Evolutionary conservation across 2,329 filamentous ascomycete species (phyloP).

Genomic region (Colletotrichum nymphaeae): DNA sequence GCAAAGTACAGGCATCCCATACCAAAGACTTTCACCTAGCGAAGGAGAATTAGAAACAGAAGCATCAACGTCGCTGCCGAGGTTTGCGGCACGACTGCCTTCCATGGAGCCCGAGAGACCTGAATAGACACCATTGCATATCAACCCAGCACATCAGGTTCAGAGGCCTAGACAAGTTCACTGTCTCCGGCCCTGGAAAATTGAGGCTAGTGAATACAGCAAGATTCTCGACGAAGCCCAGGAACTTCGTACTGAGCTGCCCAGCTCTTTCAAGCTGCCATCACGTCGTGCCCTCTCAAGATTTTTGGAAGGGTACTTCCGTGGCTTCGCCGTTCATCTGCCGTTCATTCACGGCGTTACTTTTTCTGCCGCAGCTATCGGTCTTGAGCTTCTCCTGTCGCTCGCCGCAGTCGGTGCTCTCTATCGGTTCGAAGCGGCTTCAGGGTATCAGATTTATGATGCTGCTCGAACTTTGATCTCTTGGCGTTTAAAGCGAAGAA

Average conservation of each 20-base stretch:
- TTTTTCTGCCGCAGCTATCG: slow-evolving; percentile 54
- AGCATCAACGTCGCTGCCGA: neutral
- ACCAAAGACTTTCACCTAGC: neutral
- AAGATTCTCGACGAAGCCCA: slow-evolving; percentile 29
- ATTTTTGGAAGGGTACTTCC: slow-evolving; percentile 62
- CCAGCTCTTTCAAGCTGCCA: slow-evolving; percentile 58
- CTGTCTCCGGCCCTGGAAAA: slow-evolving; percentile 31
- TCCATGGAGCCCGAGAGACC: slow-evolving; percentile 3
- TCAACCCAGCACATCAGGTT: neutral
- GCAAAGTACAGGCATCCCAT: too few species aligned
- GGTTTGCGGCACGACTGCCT: neutral
- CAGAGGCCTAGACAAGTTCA: neutral
- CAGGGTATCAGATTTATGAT: slow-evolving; percentile 67
- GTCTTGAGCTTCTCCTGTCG: slow-evolving; percentile 60
- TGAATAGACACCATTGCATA: neutral
- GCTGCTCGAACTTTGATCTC: slow-evolving; percentile 65
- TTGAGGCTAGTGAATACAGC: slow-evolving; percentile 30
- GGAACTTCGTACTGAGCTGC: slow-evolving; percentile 46
- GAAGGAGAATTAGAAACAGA: neutral
- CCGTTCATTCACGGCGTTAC: slow-evolving; percentile 63
- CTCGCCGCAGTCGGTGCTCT: slow-evolving; percentile 61
- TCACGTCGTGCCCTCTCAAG: slow-evolving; percentile 59
- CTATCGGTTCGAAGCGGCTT: slow-evolving; percentile 60
- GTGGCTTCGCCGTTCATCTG: slow-evolving; percentile 61
- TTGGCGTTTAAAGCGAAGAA: slow-evolving; percentile 61